phyloP scores from a whole-genome alignment of 2,329 filamentous ascomycete species.

The Neocatenulostroma microsporum region DNA sequence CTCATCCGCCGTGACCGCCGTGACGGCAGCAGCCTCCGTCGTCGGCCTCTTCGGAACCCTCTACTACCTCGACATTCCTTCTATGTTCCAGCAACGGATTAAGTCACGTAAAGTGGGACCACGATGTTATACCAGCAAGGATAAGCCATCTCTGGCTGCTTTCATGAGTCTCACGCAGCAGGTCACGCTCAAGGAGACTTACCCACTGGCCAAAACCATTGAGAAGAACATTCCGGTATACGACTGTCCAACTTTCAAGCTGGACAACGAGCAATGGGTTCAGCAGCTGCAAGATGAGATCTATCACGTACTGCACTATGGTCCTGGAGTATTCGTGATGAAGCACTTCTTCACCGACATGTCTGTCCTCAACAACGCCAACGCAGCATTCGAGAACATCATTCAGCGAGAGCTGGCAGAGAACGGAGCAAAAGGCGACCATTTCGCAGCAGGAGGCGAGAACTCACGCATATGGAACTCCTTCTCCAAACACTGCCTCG shows the following conservation, averaged over 20 bases:
- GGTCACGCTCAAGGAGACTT: slow-evolving; percentile 25
- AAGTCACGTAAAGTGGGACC: slow-evolving; percentile 14
- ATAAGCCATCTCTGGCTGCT: slow-evolving; percentile 15
- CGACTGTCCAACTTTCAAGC: slow-evolving; percentile 35
- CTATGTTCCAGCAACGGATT: slow-evolving; percentile 14
- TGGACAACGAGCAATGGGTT: slow-evolving; percentile 25
- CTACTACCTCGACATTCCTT: slow-evolving; percentile 19
- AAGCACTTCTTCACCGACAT: slow-evolving; percentile 44
- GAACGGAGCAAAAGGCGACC: slow-evolving; percentile 45
- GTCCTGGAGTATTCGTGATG: slow-evolving; percentile 54
- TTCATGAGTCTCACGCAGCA: slow-evolving; percentile 20
- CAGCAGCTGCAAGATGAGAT: slow-evolving; percentile 51
- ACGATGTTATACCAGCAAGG: slow-evolving; percentile 15
- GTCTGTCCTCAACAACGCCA: slow-evolving; percentile 40
- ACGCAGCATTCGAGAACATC: slow-evolving; percentile 42
- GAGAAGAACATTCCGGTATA: slow-evolving; percentile 51
- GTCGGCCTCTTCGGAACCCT: background rate
- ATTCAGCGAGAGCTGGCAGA: slow-evolving; percentile 39
- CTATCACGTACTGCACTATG: slow-evolving; percentile 49
- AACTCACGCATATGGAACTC: slow-evolving; percentile 61
- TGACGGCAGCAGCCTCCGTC: background rate
- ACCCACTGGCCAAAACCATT: slow-evolving; percentile 43
- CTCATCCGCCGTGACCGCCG: no score
- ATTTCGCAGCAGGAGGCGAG: slow-evolving; percentile 50
- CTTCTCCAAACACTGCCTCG: slow-evolving; percentile 52